Evolutionary conservation across 2,329 filamentous ascomycete species (phyloP).

Genomic region (Phoma sp.): DNA sequence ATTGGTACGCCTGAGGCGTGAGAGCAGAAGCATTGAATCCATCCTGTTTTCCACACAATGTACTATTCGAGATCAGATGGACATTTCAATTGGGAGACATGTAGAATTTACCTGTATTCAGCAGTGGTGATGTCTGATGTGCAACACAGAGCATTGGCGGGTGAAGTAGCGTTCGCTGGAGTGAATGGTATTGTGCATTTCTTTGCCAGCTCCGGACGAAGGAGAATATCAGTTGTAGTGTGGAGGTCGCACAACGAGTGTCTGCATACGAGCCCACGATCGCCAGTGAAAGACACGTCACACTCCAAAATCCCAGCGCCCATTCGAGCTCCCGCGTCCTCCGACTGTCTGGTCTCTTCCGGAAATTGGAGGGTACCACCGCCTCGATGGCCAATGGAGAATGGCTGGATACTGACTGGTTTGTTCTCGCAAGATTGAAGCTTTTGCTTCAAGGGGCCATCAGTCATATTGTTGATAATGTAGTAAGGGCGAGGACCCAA

Average conservation of each 20-base stretch:
- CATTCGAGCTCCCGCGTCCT: conserved; percentile 69
- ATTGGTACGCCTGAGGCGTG: conserved; percentile 61
- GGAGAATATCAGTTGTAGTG: conserved; percentile 71
- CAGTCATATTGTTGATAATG: conserved; percentile 67
- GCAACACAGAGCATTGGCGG: conserved; percentile 25
- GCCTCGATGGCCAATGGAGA: conserved; percentile 68
- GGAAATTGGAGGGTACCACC: conserved; percentile 65
- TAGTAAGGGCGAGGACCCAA: conserved; percentile 70
- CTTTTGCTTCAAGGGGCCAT: conserved; percentile 64
- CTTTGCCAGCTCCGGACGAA: conserved; percentile 64
- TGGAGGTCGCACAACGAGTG: conserved; percentile 72
- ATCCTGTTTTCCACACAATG: conserved; percentile 34
- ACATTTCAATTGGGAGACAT: too few species aligned
- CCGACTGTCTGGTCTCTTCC: conserved; percentile 66
- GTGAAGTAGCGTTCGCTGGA: conserved; percentile 51
- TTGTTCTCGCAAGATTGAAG: conserved; percentile 65
- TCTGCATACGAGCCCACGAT: conserved; percentile 70
- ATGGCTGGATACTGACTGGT: conserved; percentile 59
- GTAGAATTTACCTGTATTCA: conserved; percentile 11
- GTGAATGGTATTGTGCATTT: conserved; percentile 69
- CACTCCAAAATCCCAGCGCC: conserved; percentile 71
- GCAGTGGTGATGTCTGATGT: conserved; percentile 27
- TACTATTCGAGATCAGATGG: background rate
- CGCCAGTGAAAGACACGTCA: conserved; percentile 70
- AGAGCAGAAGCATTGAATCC: conserved; percentile 66